Percentiles rank a stretch among this genome's conserved stretches.
Evolutionary conservation across 768 basidiomycete genomes (phyloP).

Genomic region (Psilocybe cubensis): DNA sequence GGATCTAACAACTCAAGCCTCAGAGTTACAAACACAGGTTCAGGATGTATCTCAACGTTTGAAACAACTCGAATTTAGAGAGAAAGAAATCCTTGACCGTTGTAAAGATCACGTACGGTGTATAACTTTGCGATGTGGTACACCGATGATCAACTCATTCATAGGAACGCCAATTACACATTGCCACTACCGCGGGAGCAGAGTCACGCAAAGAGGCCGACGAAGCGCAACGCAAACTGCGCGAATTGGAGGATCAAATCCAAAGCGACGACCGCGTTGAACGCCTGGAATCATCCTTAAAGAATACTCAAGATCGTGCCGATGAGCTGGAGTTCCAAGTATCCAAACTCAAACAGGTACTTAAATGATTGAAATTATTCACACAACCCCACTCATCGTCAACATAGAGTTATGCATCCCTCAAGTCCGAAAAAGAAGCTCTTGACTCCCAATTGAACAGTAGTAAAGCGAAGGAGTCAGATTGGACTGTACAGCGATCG

Average conservation of each 20-base stretch:
- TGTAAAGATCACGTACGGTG: conserved; percentile 55
- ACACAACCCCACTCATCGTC: background rate
- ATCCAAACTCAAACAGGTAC: conserved; percentile 77
- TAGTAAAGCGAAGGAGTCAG: conserved; percentile 44
- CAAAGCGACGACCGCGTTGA: conserved; percentile 84
- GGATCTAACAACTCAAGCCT: conserved; percentile 44
- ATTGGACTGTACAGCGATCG: conserved; percentile 52
- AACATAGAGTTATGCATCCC: conserved; percentile 54
- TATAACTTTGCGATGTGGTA: too few species aligned
- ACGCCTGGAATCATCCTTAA: conserved; percentile 69
- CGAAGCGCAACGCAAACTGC: conserved; percentile 58
- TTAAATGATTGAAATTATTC: conserved; percentile 7
- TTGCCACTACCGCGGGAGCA: conserved; percentile 53
- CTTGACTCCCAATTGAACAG: conserved; percentile 51
- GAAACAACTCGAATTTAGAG: conserved; percentile 47
- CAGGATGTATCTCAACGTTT: conserved; percentile 39
- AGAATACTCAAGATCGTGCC: conserved; percentile 79
- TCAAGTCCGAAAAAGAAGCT: conserved; percentile 65
- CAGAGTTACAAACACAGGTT: conserved; percentile 44
- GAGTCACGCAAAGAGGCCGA: conserved; percentile 59
- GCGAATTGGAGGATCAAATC: conserved; percentile 81
- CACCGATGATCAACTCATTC: conserved; percentile 16
- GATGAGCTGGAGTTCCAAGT: conserved; percentile 86
- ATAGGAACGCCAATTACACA: conserved; percentile 79
- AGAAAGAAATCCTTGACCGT: conserved; percentile 57